These are phyloP conservation scores for Pyrenophora teres DNA, from an alignment of 2,329 filamentous ascomycete species.

Conservation along the genomic window DNA sequence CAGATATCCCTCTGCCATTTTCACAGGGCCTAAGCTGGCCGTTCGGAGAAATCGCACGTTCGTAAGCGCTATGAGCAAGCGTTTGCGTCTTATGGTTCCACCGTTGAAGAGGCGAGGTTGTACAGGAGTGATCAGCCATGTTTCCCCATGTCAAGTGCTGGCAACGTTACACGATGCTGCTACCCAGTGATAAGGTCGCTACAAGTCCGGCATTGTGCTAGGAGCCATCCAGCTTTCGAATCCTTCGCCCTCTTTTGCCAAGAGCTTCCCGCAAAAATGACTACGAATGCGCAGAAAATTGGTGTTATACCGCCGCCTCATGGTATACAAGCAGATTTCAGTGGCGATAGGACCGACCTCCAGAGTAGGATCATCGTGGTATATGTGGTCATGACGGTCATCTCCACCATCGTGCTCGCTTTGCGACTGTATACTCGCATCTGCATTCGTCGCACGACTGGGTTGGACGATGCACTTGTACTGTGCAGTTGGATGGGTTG, in stretches of 20 bases:
- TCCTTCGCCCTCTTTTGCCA: background rate
- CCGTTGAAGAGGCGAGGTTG: slow-evolving; percentile 10
- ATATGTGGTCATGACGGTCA: slow-evolving; percentile 15
- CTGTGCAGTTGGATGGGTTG: slow-evolving; percentile 23
- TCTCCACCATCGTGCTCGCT: slow-evolving; percentile 17
- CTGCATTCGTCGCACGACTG: slow-evolving; percentile 14
- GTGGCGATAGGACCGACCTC: slow-evolving; percentile 14
- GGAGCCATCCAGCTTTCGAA: slow-evolving; percentile 2
- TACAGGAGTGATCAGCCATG: slow-evolving; percentile 1
- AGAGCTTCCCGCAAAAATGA: slow-evolving; percentile 2
- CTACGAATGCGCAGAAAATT: slow-evolving; percentile 1
- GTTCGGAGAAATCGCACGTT: background rate
- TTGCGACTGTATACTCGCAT: slow-evolving; percentile 25
- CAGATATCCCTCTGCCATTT: background rate
- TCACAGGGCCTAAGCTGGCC: background rate
- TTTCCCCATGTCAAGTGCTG: slow-evolving; percentile 3
- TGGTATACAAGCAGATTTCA: slow-evolving; percentile 12
- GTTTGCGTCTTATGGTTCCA: slow-evolving; percentile 11
- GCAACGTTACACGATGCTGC: slow-evolving; percentile 4
- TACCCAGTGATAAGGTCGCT: slow-evolving; percentile 13
- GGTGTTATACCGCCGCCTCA: slow-evolving; percentile 16
- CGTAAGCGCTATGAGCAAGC: background rate
- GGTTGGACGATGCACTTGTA: slow-evolving; percentile 21
- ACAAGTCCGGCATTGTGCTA: background rate
- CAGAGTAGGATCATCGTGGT: slow-evolving; percentile 18